These are phyloP conservation scores for Schizophyllum amplum DNA, from an alignment of 1,284 basidiomycete genomes.

Conservation along the genomic window DNA sequence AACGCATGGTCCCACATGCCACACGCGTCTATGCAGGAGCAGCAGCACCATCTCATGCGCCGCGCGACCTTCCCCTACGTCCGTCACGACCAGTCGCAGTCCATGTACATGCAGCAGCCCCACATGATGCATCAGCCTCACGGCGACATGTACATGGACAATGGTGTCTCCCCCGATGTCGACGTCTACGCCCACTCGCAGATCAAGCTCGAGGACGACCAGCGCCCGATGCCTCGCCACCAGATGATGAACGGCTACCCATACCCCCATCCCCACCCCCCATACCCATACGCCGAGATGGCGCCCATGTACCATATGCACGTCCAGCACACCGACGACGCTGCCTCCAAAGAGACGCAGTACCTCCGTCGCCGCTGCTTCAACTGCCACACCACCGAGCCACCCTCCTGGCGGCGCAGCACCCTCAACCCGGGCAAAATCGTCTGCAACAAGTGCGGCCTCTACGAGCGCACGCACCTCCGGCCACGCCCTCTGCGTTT, in stretches of 20 bases:
- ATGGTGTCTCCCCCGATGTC: conserved; percentile 20
- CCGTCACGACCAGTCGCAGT: conserved; percentile 18
- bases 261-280: conserved; percentile 34
- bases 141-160: conserved; percentile 33
- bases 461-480: conserved; percentile 79
- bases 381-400: conserved; percentile 84
- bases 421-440: conserved; percentile 84
- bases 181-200: conserved; percentile 31
- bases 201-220: conserved; percentile 39
- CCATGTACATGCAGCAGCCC: conserved; percentile 29
- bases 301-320: background rate
- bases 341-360: conserved; percentile 79
- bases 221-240: conserved; percentile 18
- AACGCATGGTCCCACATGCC: background rate
- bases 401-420: conserved; percentile 75
- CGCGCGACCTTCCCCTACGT: conserved; percentile 13
- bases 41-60: conserved; percentile 22
- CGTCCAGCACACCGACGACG: conserved; percentile 81
- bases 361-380: conserved; percentile 77
- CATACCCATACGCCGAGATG: conserved; percentile 32
- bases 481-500: conserved; percentile 74
- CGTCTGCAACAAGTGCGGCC: conserved; percentile 83
- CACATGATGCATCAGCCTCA: conserved; percentile 22
- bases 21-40: conserved; percentile 24
- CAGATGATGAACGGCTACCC: conserved; percentile 22